Conservation (phyloP, 768 basidiomycete genomes). For the Zangia roseola region DNA sequence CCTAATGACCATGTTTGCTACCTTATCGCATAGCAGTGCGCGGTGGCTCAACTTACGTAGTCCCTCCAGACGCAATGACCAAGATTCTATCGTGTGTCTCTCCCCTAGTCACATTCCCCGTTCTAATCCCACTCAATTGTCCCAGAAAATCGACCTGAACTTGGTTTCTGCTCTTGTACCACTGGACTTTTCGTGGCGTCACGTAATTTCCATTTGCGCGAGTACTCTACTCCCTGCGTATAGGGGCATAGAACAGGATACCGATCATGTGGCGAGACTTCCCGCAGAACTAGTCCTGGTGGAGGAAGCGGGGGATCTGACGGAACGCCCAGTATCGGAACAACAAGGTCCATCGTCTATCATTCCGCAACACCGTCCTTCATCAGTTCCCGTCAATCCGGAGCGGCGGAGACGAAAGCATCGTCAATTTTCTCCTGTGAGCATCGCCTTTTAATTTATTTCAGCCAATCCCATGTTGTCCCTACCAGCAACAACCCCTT, state of each 20-base stretch:
- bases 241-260: constrained; percentile 36
- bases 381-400: neutral
- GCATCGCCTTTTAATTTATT: neutral
- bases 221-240: constrained; percentile 35
- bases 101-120: neutral
- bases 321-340: neutral
- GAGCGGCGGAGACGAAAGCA: constrained; percentile 15
- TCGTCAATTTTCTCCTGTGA: constrained; percentile 11
- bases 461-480: neutral
- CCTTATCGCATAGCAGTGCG: constrained; percentile 5
- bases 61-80: neutral
- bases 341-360: neutral
- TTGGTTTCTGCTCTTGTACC: constrained; percentile 7
- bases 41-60: constrained; percentile 10
- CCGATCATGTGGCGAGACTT: constrained; percentile 42
- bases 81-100: constrained; percentile 14
- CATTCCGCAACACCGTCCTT: neutral
- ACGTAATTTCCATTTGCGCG: constrained; percentile 29
- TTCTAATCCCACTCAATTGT: too few relatives aligned
- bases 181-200: constrained; percentile 25
- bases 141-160: constrained; percentile 8
- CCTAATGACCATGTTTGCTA: too few relatives aligned
- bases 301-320: constrained; percentile 8
- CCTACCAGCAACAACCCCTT: constrained; percentile 21
- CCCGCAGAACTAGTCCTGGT: constrained; percentile 40